Conservation (phyloP, 106 monocot species). For the Dioscorea dumetorum region DNA sequence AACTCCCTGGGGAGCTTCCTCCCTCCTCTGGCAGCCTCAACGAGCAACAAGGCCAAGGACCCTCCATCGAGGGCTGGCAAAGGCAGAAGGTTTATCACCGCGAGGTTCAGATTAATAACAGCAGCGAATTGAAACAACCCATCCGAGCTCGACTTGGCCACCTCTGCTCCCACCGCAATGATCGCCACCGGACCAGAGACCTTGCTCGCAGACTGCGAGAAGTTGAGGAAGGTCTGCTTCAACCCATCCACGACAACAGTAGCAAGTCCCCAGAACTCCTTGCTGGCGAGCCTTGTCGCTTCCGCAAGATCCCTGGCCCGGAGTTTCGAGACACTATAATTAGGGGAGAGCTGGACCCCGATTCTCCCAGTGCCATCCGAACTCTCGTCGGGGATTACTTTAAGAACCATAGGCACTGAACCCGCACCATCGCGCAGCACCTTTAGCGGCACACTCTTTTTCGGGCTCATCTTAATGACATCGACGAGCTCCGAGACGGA, state of each 20-base stretch:
- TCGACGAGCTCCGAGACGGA: slow-evolving; percentile 62
- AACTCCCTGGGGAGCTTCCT: slow-evolving; percentile 83
- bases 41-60: slow-evolving; percentile 59
- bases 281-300: slow-evolving; percentile 37
- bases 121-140: slow-evolving; percentile 92
- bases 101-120: slow-evolving; percentile 77
- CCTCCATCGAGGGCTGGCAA: slow-evolving; percentile 92
- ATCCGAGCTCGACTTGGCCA: slow-evolving; percentile 71
- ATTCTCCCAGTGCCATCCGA: slow-evolving; percentile 67
- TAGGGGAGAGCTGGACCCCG: slow-evolving; percentile 85
- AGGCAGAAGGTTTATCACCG: slow-evolving; percentile 85
- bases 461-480: slow-evolving; percentile 52
- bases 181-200: slow-evolving; percentile 94
- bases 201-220: slow-evolving; percentile 76
- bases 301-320: slow-evolving; percentile 33
- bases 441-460: slow-evolving; percentile 23
- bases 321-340: slow-evolving; percentile 45
- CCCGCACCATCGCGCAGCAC: slow-evolving; percentile 15
- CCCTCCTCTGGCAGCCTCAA: slow-evolving; percentile 85
- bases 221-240: slow-evolving; percentile 83
- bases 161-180: slow-evolving; percentile 87
- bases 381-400: slow-evolving; percentile 54
- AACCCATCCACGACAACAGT: slow-evolving; percentile 62
- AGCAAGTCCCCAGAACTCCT: slow-evolving; percentile 48
- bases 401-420: slow-evolving; percentile 2